Percentiles rank a stretch among this genome's conserved stretches.
These are phyloP conservation scores for Voacanga thouarsii DNA, from an alignment of 257 asterid species.

Conservation along the genomic window DNA sequence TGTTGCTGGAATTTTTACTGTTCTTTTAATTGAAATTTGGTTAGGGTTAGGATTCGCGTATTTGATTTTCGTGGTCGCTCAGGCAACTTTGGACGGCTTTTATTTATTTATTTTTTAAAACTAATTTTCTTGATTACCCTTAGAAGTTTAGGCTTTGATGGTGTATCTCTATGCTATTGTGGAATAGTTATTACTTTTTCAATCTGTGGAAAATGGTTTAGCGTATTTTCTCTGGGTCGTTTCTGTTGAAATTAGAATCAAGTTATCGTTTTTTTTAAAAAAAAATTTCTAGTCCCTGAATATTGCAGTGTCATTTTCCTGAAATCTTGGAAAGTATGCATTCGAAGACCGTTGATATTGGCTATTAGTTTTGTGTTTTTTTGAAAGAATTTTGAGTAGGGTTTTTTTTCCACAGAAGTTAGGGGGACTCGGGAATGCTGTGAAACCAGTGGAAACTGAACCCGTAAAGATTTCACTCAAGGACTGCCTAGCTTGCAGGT, in stretches of 20 bases:
- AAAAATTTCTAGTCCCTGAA: too few species aligned
- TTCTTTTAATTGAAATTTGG: neutral
- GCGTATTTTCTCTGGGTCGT: neutral
- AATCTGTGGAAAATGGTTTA: neutral
- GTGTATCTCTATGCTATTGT: neutral
- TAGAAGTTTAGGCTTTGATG: neutral
- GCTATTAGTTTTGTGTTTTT: neutral
- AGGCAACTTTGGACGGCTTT: neutral
- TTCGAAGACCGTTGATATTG: neutral
- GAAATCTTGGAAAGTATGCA: neutral
- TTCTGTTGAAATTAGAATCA: neutral
- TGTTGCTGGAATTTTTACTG: constrained; percentile 1
- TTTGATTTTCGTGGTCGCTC: neutral
- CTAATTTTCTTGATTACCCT: neutral
- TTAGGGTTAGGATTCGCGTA: neutral
- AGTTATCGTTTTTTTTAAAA: neutral
- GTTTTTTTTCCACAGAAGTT: constrained; percentile 35
- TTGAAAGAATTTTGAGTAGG: neutral
- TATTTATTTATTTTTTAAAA: too few species aligned
- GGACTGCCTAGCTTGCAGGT: constrained; percentile 99
- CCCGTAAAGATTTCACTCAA: constrained; percentile 93
- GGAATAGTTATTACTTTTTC: neutral
- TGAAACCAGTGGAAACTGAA: constrained; percentile 55
- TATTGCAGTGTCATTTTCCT: neutral
- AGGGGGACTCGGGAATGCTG: constrained; percentile 42